Evolutionary conservation across 768 basidiomycete genomes (phyloP), one percentile per base, ranked within the genome.

Genomic region (Obba rivulosa): DNA sequence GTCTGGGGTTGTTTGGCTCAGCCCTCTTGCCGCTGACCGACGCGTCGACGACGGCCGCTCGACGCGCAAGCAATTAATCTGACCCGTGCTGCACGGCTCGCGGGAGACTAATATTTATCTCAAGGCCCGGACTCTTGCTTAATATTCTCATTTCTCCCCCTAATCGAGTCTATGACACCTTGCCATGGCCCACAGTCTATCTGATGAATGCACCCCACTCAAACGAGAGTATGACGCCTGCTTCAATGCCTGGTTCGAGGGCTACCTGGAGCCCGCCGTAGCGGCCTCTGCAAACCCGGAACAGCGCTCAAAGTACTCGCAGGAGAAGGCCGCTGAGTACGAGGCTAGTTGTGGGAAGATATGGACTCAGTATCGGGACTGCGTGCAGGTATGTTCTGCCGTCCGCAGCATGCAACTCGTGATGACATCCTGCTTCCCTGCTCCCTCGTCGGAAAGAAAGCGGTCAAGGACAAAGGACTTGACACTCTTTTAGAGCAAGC

Each of bases 241-340:
- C 73, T 98, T 98, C 72, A 96, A 96, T 60, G 80, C 87, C 8
- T 97, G 94, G 95, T 93, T 99, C 57, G 93, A 96, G 66, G 92
- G 90, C 10, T 99, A 97, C 65, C 81, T 97, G 20, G 87, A 92
- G 60, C 92, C 92, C 8, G 83, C 81, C 9, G 72, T 85, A 16
- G 60, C 81, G 8, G 72, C 84, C 16, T 55, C 66, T 22, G 59
- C 62, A 41, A 63, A 68, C 25, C 59, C 73, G 11, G 69, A 75
- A 45, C 69, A 76, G 48, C 79, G 80, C 41, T 69, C 74, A 14
- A 77, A 72, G 40, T 83, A 85, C 59, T 81, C 86, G 3, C 80
- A 82, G 57, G 68, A 78, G 50, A 94, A 93, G 67, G 89, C 91
- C 4, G 84, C 85, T 36, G 89, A 95, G 64, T 95, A 93, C 62